A percentile compares a stretch with the other conserved stretches of the same genome.
phyloP scores from a whole-genome alignment of 2,329 filamentous ascomycete genomes.

The Thelonectria olida region DNA sequence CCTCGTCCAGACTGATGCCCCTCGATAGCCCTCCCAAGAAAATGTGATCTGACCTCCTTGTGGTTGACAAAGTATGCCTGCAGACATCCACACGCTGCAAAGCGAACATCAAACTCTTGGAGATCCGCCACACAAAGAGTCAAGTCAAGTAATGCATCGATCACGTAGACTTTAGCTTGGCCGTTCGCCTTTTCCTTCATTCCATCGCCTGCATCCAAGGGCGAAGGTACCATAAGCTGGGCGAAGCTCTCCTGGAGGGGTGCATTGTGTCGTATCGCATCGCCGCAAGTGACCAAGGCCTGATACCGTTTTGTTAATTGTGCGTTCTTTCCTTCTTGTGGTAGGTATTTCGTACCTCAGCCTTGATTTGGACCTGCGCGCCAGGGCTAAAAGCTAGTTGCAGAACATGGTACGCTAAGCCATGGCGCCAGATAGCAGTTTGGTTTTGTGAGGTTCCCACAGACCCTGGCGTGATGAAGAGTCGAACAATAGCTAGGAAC shows the following conservation, averaged over 20 bases:
- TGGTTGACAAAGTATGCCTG: constrained; percentile 93
- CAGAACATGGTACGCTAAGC: constrained; percentile 80
- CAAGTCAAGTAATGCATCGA: constrained; percentile 89
- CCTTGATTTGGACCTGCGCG: constrained; percentile 80
- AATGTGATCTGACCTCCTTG: constrained; percentile 82
- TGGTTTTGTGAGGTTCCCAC: constrained; percentile 86
- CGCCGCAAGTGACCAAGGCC: constrained; percentile 86
- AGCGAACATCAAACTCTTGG: constrained; percentile 79
- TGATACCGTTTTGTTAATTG: constrained; percentile 46
- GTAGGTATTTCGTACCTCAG: constrained; percentile 66
- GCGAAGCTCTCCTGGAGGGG: constrained; percentile 89
- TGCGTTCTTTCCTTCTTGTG: background rate
- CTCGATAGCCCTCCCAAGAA: constrained; percentile 87
- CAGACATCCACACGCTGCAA: constrained; percentile 88
- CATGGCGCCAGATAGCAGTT: constrained; percentile 83
- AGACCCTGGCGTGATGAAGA: constrained; percentile 87
- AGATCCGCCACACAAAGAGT: constrained; percentile 74
- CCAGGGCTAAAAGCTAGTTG: constrained; percentile 81
- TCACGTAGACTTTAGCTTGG: constrained; percentile 80
- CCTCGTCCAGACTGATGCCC: constrained; percentile 81
- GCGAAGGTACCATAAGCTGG: constrained; percentile 78
- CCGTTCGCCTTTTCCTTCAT: constrained; percentile 58
- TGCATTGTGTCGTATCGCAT: constrained; percentile 85
- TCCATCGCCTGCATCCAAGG: constrained; percentile 52
- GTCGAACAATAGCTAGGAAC: constrained; percentile 82